These are phyloP conservation scores for Adansonia madagascariensis DNA, from an alignment of 441 rosid species.

Conservation along the genomic window DNA sequence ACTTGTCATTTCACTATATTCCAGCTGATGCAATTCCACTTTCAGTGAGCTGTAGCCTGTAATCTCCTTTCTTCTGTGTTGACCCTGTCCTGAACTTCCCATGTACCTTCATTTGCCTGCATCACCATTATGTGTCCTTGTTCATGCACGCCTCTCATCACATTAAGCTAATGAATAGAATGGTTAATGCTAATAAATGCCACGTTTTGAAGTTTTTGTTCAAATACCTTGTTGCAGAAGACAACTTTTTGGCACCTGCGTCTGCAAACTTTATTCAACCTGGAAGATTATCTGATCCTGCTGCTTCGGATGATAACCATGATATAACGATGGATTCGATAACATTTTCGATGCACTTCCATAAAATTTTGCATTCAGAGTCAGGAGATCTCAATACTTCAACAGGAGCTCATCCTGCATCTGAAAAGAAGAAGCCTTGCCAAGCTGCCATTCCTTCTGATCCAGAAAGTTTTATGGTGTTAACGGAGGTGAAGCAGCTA, in stretches of 20 bases:
- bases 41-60: no score
- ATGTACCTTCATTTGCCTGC: no score
- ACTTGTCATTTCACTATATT: no score
- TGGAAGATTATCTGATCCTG: conserved; percentile 66
- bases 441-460: conserved; percentile 43
- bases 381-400: conserved; percentile 69
- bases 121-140: no score
- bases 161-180: conserved; percentile 10
- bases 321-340: conserved; percentile 96
- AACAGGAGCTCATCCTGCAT: conserved; percentile 30
- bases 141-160: no score
- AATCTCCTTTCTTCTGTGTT: no score
- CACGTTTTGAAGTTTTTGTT: conserved; percentile 29
- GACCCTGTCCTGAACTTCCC: no score
- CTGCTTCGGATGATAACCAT: conserved; percentile 69
- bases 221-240: conserved; percentile 47
- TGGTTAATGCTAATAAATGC: background rate
- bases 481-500: conserved; percentile 58
- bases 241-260: conserved; percentile 87
- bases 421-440: conserved; percentile 64
- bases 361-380: conserved; percentile 74
- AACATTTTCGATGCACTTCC: conserved; percentile 87
- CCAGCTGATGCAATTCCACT: no score
- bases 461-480: conserved; percentile 65
- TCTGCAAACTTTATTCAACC: conserved; percentile 79